Conservation (phyloP, 306 rosid species). For the Hippophae tibetana region DNA sequence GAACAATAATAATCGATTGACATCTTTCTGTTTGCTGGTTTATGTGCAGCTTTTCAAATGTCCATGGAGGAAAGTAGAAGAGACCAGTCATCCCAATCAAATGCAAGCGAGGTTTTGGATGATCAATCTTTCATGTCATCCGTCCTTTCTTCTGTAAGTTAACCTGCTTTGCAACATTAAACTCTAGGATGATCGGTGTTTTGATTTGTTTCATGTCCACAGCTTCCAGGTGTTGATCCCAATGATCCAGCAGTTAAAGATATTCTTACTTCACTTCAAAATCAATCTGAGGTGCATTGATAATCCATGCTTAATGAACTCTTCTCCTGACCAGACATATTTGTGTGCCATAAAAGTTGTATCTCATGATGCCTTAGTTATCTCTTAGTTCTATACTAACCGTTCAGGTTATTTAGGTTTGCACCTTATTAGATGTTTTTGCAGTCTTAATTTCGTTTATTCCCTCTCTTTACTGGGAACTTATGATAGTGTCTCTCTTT, state of each 20-base stretch:
- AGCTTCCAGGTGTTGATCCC: constrained; percentile 43
- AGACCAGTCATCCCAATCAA: constrained; percentile 12
- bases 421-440: neutral
- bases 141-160: constrained; percentile 30
- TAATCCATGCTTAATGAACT: neutral
- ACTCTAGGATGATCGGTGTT: neutral
- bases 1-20: too few relatives aligned
- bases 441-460: neutral
- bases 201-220: constrained; percentile 7
- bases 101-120: constrained; percentile 27
- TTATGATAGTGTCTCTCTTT: too few relatives aligned
- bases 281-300: constrained; percentile 21
- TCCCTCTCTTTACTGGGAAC: too few relatives aligned
- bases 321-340: neutral
- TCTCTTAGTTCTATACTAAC: neutral
- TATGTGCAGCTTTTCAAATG: constrained; percentile 33
- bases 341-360: neutral
- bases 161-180: neutral
- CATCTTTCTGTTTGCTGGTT: neutral
- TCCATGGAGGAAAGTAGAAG: constrained; percentile 29
- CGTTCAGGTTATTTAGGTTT: neutral
- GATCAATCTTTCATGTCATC: constrained; percentile 31
- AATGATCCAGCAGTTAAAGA: constrained; percentile 37
- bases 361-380: neutral
- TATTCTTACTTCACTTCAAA: constrained; percentile 27